Base-by-base conservation (phyloP, 495 filamentous ascomycete species). In the Aspergillus diversus region DNA sequence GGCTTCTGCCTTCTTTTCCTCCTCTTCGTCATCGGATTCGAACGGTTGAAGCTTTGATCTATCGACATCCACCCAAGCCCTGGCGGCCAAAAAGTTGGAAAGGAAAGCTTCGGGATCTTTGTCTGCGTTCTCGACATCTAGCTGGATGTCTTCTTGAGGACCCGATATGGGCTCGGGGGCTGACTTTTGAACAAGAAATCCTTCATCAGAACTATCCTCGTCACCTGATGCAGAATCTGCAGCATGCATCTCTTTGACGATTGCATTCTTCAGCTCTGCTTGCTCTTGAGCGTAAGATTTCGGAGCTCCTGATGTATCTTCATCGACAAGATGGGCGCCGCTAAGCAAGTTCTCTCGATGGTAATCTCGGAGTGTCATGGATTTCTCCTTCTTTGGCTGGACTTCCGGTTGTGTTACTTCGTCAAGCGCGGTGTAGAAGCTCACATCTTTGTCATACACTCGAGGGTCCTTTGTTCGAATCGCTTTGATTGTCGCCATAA, bases 1-100 rank as follows among this genome's bases (percentile, higher is more conserved):
- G 33, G 85, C 85, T 32, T 99, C 95, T 37, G 94, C 93, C 32
- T 87, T 83, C 13, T 86, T 81, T 53, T 93, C 89, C 33, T 93
- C 90, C 55, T 94, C 91, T 21, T 90, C 91, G 57, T 97, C 95
- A 66, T 99, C 95, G 0, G 92, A 96, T 61, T 97, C 92, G 57
- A 99, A 89, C 7, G 92, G 89, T 54, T 90, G 78, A 66, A 88
- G 90, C 9, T 77, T 75, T 32, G 85, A 80, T 27, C 71, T 77
- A 16, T 73, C 83, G 9, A 84, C 80, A 8, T 90, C 86, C 31
- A 92, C 81, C 95, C 95, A 99, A 46, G 93, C 95, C 65, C 93
- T 89, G 32, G 93, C 83, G 8, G 89, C 83, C 82, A 98, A 83
- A 78, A 96, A 98, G 70, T 96, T 94, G 50, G 88, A 90, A 16